A percentile compares a stretch with the other conserved stretches of the same genome.
phyloP scores from a whole-genome alignment of 2,329 filamentous ascomycete genomes.

The Colletotrichum sidae region DNA sequence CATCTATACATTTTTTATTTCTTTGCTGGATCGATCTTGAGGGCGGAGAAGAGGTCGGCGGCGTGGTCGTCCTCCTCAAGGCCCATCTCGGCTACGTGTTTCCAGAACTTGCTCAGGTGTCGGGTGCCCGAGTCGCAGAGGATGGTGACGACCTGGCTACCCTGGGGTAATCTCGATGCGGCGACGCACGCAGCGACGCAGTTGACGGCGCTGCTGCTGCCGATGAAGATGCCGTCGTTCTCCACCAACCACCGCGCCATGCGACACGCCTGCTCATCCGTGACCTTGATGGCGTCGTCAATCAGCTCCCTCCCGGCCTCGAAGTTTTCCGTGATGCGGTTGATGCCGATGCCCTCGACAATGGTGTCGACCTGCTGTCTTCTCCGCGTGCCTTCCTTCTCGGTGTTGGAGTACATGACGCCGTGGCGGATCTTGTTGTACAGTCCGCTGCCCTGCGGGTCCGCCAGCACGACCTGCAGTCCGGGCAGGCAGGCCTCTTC shows the following conservation, averaged over 20 bases:
- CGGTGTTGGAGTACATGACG: conserved; percentile 93
- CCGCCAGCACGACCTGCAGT: conserved; percentile 83
- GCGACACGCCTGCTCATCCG: conserved; percentile 85
- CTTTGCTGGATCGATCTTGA: conserved; percentile 55
- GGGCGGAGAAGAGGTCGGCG: conserved; percentile 60
- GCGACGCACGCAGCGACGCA: conserved; percentile 83
- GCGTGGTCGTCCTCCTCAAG: conserved; percentile 68
- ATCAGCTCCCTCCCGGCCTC: conserved; percentile 87
- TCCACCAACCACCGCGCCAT: conserved; percentile 99
- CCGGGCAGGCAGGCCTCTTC: conserved; percentile 68
- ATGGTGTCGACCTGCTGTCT: conserved; percentile 94
- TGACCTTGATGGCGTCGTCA: conserved; percentile 90
- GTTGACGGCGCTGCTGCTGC: conserved; percentile 96
- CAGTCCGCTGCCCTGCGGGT: conserved; percentile 92
- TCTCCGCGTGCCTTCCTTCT: conserved; percentile 89
- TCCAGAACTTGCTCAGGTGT: conserved; percentile 89
- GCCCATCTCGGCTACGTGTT: conserved; percentile 75
- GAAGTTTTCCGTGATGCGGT: conserved; percentile 93
- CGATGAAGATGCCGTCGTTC: conserved; percentile 93
- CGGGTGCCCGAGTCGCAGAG: conserved; percentile 86
- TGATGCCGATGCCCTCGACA: conserved; percentile 96
- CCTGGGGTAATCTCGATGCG: conserved; percentile 70
- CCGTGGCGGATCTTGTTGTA: conserved; percentile 93
- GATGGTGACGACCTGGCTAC: conserved; percentile 82
- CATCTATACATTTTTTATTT: not conserved